A percentile compares a stretch with the other conserved stretches of the same genome.
Conservation (phyloP, 2,329 filamentous ascomycete species). For the Ophiostoma ips region DNA sequence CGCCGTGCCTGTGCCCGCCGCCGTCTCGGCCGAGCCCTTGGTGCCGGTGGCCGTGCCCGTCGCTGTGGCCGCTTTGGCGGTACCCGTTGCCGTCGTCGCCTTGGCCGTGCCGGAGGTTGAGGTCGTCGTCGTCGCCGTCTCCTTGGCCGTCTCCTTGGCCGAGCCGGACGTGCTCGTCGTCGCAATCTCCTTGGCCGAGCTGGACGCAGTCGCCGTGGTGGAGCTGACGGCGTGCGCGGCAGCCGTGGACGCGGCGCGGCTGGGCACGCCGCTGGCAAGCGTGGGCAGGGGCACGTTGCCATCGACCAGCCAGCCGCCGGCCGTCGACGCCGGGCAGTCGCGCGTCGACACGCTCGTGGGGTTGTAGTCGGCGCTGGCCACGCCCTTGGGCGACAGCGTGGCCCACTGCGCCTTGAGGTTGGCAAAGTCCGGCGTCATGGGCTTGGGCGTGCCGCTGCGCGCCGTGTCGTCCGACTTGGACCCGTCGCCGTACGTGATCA, state of each 20-base stretch:
- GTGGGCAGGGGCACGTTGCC: constrained; percentile 57
- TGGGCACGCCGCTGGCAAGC: constrained; percentile 44
- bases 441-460: constrained; percentile 58
- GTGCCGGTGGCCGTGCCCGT: constrained; percentile 11
- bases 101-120: too few species aligned
- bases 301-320: constrained; percentile 57
- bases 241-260: constrained; percentile 9
- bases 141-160: not conserved
- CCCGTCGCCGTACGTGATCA: constrained; percentile 58
- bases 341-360: constrained; percentile 46
- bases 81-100: not conserved
- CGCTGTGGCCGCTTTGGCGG: not conserved
- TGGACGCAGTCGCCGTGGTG: not conserved
- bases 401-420: constrained; percentile 70
- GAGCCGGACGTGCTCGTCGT: not conserved
- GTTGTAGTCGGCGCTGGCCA: constrained; percentile 52
- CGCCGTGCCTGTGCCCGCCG: not conserved
- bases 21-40: not conserved
- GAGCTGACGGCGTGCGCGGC: not conserved
- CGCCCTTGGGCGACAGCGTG: constrained; percentile 53
- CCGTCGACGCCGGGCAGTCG: constrained; percentile 55
- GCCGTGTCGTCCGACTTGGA: constrained; percentile 51
- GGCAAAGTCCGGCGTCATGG: constrained; percentile 60
- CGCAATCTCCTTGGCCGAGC: not conserved
- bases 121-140: not conserved